Conservation (phyloP, 805 yeast genomes). For the Lachancea sp. region DNA sequence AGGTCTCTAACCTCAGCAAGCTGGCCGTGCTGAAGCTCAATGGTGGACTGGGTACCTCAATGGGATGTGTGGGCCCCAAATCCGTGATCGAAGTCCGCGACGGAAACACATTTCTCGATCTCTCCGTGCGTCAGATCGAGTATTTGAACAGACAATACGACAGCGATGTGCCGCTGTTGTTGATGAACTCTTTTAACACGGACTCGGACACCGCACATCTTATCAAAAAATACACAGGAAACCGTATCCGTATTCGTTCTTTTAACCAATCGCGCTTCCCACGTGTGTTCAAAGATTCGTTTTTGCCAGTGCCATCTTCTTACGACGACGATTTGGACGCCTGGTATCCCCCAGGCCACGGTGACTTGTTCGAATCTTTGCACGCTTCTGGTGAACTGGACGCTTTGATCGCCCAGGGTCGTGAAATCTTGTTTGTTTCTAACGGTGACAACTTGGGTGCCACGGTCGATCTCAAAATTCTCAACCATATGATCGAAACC, state of each 20-base stretch:
- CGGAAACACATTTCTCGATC: slow-evolving; percentile 93
- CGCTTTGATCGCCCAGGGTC: slow-evolving; percentile 81
- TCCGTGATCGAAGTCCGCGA: slow-evolving; percentile 98
- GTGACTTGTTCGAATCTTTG: slow-evolving; percentile 90
- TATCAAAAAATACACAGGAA: slow-evolving; percentile 94
- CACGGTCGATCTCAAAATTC: slow-evolving; percentile 85
- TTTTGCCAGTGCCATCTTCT: slow-evolving; percentile 84
- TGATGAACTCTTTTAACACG: slow-evolving; percentile 98
- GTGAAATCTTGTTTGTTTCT: slow-evolving; percentile 90
- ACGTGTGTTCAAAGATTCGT: slow-evolving; percentile 90
- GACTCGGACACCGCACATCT: slow-evolving; percentile 91
- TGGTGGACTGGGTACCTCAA: slow-evolving; percentile 98
- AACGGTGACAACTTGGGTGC: slow-evolving; percentile 99
- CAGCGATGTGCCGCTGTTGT: slow-evolving; percentile 88
- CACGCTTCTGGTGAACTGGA: slow-evolving; percentile 89
- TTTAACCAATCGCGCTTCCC: slow-evolving; percentile 98
- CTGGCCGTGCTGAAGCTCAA: slow-evolving; percentile 93
- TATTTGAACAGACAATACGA: slow-evolving; percentile 84
- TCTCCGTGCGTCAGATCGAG: slow-evolving; percentile 95
- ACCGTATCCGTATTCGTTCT: slow-evolving; percentile 88
- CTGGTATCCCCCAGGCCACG: slow-evolving; percentile 99
- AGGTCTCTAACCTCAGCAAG: slow-evolving; percentile 50
- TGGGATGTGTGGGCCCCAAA: slow-evolving; percentile 99
- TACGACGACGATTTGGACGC: slow-evolving; percentile 68
- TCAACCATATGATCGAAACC: slow-evolving; percentile 87